Conservation (phyloP, 2,329 filamentous ascomycete genomes). For the Geoglossum cookeanum region DNA sequence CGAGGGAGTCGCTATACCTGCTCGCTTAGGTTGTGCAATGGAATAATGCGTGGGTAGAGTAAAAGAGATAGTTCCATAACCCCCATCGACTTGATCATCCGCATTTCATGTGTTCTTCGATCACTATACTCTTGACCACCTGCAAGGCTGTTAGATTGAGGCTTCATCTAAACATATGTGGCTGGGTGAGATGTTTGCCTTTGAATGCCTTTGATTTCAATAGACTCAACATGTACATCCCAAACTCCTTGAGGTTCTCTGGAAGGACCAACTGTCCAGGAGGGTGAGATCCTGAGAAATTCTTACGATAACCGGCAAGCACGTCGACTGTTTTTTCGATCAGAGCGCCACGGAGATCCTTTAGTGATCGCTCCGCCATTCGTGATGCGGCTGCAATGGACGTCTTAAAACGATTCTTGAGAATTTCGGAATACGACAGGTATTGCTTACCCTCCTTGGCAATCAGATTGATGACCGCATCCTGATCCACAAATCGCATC, state of each 20-base stretch:
- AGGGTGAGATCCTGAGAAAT: slow-evolving; percentile 72
- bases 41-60: slow-evolving; percentile 84
- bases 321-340: slow-evolving; percentile 90
- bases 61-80: slow-evolving; percentile 73
- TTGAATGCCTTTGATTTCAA: slow-evolving; percentile 89
- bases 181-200: slow-evolving; percentile 20
- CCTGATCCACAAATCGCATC: slow-evolving; percentile 90
- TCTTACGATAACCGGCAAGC: slow-evolving; percentile 77
- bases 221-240: slow-evolving; percentile 85
- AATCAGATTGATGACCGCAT: slow-evolving; percentile 72
- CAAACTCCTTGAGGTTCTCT: slow-evolving; percentile 87
- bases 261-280: slow-evolving; percentile 87
- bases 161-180: neutral
- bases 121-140: slow-evolving; percentile 81
- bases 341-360: slow-evolving; percentile 65
- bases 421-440: neutral
- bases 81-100: slow-evolving; percentile 77
- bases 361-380: slow-evolving; percentile 55
- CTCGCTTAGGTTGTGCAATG: slow-evolving; percentile 60
- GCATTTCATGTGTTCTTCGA: slow-evolving; percentile 75
- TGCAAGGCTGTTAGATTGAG: slow-evolving; percentile 10
- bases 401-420: slow-evolving; percentile 8
- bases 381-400: slow-evolving; percentile 48
- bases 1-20: neutral
- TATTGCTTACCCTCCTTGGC: slow-evolving; percentile 53